phyloP scores from a whole-genome alignment of 1,284 basidiomycete species.

The Apiotrichum laibachii region DNA sequence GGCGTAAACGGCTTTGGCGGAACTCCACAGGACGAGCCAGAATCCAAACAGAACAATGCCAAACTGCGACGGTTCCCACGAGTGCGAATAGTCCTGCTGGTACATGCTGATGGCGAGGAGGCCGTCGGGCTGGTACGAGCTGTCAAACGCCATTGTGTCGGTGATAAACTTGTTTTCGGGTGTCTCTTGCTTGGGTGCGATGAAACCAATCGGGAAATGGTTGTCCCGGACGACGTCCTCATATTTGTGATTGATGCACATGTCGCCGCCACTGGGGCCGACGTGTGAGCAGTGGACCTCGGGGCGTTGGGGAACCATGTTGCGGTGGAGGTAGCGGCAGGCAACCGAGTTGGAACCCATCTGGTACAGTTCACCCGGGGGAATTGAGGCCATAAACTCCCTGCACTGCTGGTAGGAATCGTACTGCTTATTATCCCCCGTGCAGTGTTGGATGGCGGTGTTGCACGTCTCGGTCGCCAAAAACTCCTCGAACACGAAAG shows the following conservation, averaged over 20 bases:
- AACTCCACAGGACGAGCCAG: constrained; percentile 26
- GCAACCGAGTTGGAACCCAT: constrained; percentile 1
- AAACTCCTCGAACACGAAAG: not conserved
- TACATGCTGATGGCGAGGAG: constrained; percentile 25
- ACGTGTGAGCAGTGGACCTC: constrained; percentile 6
- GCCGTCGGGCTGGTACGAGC: constrained; percentile 16
- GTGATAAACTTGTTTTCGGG: constrained; percentile 28
- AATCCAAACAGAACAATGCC: constrained; percentile 26
- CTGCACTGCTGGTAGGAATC: not conserved
- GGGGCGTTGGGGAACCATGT: constrained; percentile 3
- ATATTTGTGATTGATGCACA: constrained; percentile 6
- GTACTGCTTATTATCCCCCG: constrained; percentile 7
- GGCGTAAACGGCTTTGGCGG: constrained; percentile 18
- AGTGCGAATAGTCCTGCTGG: constrained; percentile 15
- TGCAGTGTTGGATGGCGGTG: not conserved
- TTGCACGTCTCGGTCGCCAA: not conserved
- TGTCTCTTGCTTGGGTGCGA: constrained; percentile 25
- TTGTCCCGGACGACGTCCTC: not conserved
- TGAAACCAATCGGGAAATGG: constrained; percentile 2
- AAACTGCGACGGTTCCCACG: constrained; percentile 33
- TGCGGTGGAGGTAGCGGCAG: constrained; percentile 4
- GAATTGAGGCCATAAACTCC: not conserved
- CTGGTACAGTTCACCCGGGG: not conserved
- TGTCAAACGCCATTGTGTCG: constrained; percentile 17
- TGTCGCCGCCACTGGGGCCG: constrained; percentile 2